Percentiles rank a stretch among this genome's conserved stretches.
phyloP scores from a whole-genome alignment of 73 alveolate species.

The Paramecium bursaria region DNA sequence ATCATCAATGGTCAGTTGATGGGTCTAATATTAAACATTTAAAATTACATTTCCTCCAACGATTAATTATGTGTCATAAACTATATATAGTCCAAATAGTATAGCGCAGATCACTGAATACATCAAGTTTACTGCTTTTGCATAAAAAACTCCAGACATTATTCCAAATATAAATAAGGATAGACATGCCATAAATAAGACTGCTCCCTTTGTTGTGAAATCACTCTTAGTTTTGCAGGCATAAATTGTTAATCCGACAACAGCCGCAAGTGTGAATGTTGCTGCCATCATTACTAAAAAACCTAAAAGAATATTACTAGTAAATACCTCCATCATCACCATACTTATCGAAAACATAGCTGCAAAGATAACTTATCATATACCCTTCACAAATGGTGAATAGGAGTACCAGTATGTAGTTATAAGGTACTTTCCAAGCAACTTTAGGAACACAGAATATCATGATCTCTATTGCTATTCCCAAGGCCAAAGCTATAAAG shows the following conservation, averaged over 20 bases:
- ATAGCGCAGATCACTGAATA: constrained; percentile 65
- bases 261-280: constrained; percentile 62
- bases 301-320: not conserved
- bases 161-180: constrained; percentile 66
- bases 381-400: constrained; percentile 77
- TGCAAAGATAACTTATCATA: constrained; percentile 68
- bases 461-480: constrained; percentile 47
- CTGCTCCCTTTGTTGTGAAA: constrained; percentile 70
- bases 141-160: constrained; percentile 61
- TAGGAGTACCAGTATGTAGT: constrained; percentile 59
- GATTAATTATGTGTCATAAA: constrained; percentile 73
- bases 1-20: constrained; percentile 71
- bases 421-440: constrained; percentile 74
- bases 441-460: constrained; percentile 64
- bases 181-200: constrained; percentile 43
- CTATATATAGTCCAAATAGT: constrained; percentile 63
- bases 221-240: constrained; percentile 74
- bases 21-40: constrained; percentile 9
- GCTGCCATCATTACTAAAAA: constrained; percentile 73
- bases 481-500: not conserved
- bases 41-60: constrained; percentile 69
- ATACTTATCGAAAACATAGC: constrained; percentile 51
- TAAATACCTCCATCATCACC: constrained; percentile 44
- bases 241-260: constrained; percentile 69
- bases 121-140: constrained; percentile 16